Evolutionary conservation across 2,329 filamentous ascomycete genomes (phyloP).

Genomic region (Monosporascus ibericus): DNA sequence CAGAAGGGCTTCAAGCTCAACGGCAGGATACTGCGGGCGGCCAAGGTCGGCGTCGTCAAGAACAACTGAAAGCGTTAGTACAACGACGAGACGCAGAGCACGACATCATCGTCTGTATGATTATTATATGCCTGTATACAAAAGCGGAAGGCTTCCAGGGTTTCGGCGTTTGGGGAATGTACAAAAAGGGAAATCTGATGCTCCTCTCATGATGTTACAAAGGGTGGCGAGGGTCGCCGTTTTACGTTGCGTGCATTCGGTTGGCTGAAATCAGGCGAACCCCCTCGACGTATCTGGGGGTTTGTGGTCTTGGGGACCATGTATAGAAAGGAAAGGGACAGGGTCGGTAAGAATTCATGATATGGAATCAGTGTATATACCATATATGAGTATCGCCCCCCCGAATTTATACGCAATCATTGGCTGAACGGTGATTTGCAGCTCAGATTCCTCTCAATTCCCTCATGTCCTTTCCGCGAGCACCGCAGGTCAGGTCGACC

Average conservation of each 20-base stretch:
- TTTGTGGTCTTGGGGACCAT: not conserved
- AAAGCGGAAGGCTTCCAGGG: constrained; percentile 14
- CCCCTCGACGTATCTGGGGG: not conserved
- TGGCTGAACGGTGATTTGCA: too few species aligned
- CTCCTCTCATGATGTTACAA: constrained; percentile 25
- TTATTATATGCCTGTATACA: constrained; percentile 14
- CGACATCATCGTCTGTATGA: too few species aligned
- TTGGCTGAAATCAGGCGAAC: too few species aligned
- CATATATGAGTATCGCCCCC: too few species aligned
- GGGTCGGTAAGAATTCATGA: too few species aligned
- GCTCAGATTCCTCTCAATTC: too few species aligned
- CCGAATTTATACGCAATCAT: too few species aligned
- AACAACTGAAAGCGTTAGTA: constrained; percentile 37
- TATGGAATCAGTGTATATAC: too few species aligned
- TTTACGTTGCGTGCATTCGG: constrained; percentile 8
- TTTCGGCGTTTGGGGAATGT: constrained; percentile 22
- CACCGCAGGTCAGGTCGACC: too few species aligned
- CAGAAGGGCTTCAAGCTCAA: constrained; percentile 95
- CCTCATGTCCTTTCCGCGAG: too few species aligned
- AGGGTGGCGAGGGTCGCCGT: constrained; percentile 10
- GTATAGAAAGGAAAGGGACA: too few species aligned
- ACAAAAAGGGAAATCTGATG: constrained; percentile 13
- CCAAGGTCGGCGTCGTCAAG: constrained; percentile 95
- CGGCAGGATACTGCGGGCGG: constrained; percentile 79
- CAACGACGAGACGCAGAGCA: too few species aligned